Evolutionary conservation across 2,329 filamentous ascomycete genomes (phyloP).

Genomic region (Endoconidiophora polonica): DNA sequence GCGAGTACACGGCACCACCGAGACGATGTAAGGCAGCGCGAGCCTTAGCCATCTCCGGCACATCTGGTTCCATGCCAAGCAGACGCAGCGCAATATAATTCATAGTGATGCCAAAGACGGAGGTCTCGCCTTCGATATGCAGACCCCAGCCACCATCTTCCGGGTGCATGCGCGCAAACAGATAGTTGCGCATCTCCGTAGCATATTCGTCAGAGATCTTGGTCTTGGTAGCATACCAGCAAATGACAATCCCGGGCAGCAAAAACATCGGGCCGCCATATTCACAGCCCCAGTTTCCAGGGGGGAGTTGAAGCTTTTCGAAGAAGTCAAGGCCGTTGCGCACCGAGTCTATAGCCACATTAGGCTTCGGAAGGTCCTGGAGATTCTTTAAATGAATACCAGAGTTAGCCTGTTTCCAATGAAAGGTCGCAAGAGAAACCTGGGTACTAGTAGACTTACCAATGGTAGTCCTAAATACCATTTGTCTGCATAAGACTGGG

Average conservation of each 20-base stretch:
- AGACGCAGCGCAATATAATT: constrained; percentile 74
- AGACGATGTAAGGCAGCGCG: constrained; percentile 67
- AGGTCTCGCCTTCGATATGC: constrained; percentile 86
- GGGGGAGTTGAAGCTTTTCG: constrained; percentile 70
- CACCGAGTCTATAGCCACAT: constrained; percentile 59
- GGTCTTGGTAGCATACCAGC: constrained; percentile 80
- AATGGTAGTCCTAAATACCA: constrained; percentile 67
- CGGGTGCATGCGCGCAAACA: constrained; percentile 69
- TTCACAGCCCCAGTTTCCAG: constrained; percentile 92
- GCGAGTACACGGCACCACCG: constrained; percentile 66
- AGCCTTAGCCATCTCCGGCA: constrained; percentile 72
- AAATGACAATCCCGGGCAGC: constrained; percentile 66
- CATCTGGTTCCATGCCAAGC: constrained; percentile 67
- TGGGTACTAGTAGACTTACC: constrained; percentile 29
- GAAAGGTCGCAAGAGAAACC: background rate
- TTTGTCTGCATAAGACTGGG: constrained; percentile 77
- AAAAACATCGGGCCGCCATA: constrained; percentile 97
- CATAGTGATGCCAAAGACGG: constrained; percentile 75
- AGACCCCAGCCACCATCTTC: constrained; percentile 94
- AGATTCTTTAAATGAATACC: constrained; percentile 39
- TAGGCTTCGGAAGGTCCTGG: constrained; percentile 52
- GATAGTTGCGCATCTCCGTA: constrained; percentile 82
- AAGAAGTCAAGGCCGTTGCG: constrained; percentile 78
- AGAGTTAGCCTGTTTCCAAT: background rate
- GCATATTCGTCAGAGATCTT: constrained; percentile 65